These are phyloP conservation scores for Mitragyna speciosa DNA, from an alignment of 257 asterid species.

Conservation along the genomic window DNA sequence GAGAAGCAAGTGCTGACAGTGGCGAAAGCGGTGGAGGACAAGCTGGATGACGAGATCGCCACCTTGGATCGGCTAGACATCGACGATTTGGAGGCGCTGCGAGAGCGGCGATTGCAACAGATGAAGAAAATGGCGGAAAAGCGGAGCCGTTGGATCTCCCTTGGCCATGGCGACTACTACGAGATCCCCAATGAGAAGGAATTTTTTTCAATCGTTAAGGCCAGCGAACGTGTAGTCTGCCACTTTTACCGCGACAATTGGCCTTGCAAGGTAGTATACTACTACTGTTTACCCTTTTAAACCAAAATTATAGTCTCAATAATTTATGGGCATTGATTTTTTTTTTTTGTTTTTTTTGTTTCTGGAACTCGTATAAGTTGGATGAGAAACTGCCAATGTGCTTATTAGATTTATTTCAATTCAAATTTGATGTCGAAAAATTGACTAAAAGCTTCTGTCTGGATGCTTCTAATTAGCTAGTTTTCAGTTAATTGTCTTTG, in stretches of 20 bases:
- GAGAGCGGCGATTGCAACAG: slow-evolving; percentile 93
- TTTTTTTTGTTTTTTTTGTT: too few relatives aligned
- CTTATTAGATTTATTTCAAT: not conserved
- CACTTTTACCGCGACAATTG: slow-evolving; percentile 98
- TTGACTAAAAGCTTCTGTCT: too few relatives aligned
- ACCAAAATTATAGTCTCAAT: too few relatives aligned
- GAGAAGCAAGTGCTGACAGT: slow-evolving; percentile 92
- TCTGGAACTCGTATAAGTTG: not conserved
- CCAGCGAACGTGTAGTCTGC: slow-evolving; percentile 97
- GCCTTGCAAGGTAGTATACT: slow-evolving; percentile 83
- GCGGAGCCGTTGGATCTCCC: slow-evolving; percentile 78
- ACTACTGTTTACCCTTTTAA: not conserved
- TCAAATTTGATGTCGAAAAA: too few relatives aligned
- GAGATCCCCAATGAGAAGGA: slow-evolving; percentile 93
- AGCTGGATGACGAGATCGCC: slow-evolving; percentile 85
- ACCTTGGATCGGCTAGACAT: slow-evolving; percentile 78
- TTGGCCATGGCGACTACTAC: slow-evolving; percentile 93
- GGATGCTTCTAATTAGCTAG: too few relatives aligned
- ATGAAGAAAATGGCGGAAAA: slow-evolving; percentile 99
- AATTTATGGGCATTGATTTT: not conserved
- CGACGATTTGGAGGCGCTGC: slow-evolving; percentile 80
- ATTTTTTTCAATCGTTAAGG: slow-evolving; percentile 80
- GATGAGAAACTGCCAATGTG: not conserved
- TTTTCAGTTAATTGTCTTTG: too few relatives aligned
- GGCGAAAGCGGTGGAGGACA: slow-evolving; percentile 91